phyloP scores from a whole-genome alignment of 2,329 filamentous ascomycete species.

The Fusarium sp. region DNA sequence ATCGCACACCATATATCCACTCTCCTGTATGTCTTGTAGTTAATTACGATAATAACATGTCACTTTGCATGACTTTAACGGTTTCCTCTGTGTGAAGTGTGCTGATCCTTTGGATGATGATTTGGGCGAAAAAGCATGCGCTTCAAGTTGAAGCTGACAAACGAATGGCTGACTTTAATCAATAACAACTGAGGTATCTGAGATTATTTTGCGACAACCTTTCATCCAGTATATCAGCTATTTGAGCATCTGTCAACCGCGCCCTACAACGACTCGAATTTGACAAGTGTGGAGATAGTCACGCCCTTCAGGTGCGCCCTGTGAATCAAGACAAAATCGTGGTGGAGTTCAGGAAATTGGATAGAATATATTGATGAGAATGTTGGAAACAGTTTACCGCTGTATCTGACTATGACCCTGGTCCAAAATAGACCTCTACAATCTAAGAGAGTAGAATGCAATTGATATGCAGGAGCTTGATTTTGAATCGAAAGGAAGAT shows the following conservation, averaged over 20 bases:
- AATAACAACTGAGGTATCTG: not conserved
- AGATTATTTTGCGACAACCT: not conserved
- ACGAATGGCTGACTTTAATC: not conserved
- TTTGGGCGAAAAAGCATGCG: not conserved
- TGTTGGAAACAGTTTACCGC: accelerated
- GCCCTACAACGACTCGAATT: constrained; percentile 17
- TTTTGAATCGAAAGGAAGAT: not conserved
- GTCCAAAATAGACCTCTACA: accelerated
- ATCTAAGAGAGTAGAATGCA: not conserved
- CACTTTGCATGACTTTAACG: constrained; percentile 5
- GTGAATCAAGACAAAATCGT: constrained; percentile 1
- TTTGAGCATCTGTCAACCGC: constrained; percentile 8
- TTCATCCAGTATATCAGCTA: not conserved
- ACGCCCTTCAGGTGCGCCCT: constrained; percentile 24
- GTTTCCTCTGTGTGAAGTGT: not conserved
- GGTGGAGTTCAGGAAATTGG: constrained; percentile 33
- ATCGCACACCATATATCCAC: not conserved
- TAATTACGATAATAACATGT: constrained; percentile 40
- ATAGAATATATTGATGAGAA: not conserved
- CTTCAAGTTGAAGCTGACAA: not conserved
- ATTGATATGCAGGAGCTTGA: not conserved
- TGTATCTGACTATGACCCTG: not conserved
- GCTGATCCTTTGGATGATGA: not conserved
- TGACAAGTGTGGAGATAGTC: constrained; percentile 22
- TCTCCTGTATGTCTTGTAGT: constrained; percentile 31